Evolutionary conservation across 2,329 filamentous ascomycete genomes (phyloP).

Genomic region (Fusarium paranaense): DNA sequence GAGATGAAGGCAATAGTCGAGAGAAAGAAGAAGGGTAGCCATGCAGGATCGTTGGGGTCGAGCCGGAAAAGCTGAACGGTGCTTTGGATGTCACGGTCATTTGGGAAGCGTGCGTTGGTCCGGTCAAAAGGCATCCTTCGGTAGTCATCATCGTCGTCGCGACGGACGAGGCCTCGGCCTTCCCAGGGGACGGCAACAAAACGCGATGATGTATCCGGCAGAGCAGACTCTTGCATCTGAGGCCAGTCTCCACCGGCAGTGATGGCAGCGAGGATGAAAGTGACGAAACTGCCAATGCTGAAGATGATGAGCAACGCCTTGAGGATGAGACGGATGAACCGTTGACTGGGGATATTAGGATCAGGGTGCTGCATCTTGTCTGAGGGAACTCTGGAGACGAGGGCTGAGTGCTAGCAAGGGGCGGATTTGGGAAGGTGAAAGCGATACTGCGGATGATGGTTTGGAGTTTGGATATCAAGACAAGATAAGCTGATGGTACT

Average conservation of each 20-base stretch:
- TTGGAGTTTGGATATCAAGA: not conserved
- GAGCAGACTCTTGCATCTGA: not conserved
- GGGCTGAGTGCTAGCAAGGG: not conserved
- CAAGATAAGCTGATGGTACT: conserved; percentile 4
- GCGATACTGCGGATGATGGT: conserved; percentile 2
- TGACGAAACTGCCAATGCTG: conserved; percentile 32
- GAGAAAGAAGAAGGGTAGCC: conserved; percentile 35
- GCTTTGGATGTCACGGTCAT: not conserved
- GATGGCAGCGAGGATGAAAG: conserved; percentile 31
- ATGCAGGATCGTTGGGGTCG: conserved; percentile 1
- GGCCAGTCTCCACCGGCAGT: conserved; percentile 11
- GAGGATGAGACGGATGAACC: conserved; percentile 22
- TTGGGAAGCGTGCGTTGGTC: not conserved
- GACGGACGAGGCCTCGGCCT: not conserved
- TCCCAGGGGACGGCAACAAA: not conserved
- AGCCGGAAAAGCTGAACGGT: not conserved
- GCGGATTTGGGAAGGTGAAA: not conserved
- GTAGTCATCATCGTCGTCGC: not conserved
- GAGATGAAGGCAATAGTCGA: conserved; percentile 24
- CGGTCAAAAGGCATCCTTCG: not conserved
- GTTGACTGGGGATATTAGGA: not conserved
- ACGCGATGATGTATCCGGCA: not conserved
- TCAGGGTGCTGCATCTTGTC: not conserved
- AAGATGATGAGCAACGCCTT: conserved; percentile 34
- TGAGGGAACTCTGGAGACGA: not conserved